Base-by-base conservation (phyloP, 139 green algal genomes). In the Chlamydomonas eustigma region DNA sequence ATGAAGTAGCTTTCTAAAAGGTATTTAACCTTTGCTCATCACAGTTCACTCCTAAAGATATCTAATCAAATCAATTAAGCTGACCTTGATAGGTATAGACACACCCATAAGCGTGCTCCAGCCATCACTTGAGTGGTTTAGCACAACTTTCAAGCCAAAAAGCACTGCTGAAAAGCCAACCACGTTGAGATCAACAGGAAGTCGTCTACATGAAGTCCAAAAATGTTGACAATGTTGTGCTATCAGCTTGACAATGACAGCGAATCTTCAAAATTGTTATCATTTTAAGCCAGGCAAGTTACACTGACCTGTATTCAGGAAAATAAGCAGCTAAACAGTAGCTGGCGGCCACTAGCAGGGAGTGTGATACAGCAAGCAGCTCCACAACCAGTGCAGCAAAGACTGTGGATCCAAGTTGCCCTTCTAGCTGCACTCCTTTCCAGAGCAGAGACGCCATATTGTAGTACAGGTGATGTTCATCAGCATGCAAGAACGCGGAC, bases 341-440 rank as follows among this genome's bases (percentile, higher is more conserved):
- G 32, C 75, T 64, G 5, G 52, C 33, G n/a, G 8, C 37, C n/a
- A 90, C 73, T 39, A 88, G 79, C 0, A 90, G 35, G 2, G 52
- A 66, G 30, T 88, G 78, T 3, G 80, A 83, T 38, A 84, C 44
- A 32, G 88, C 50, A 68, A 90, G 79, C 74, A 96, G 84, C 80
- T 92, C 86, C 0, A 31, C 75, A 1, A 92, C 38, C 39, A 96
- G 78, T 5, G 36, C 67, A 2, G 70, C 58, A 72, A 93, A 96
- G 1, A 28, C 4, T 2, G 36, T 0, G 30, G 73, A 75, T n/a
- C 90, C 90, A 25, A 89, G 50, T 2, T 39, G 71, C 2, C 78
- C 78, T 81, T 96, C 91, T 64, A 96, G 79, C 75, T 90, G 82
- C 8, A 81, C 76, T 5, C 91, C 91, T 88, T 95, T 95, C 78